Evolutionary conservation across 257 asterid species (phyloP).

Genomic region (Hygrophila difformis): DNA sequence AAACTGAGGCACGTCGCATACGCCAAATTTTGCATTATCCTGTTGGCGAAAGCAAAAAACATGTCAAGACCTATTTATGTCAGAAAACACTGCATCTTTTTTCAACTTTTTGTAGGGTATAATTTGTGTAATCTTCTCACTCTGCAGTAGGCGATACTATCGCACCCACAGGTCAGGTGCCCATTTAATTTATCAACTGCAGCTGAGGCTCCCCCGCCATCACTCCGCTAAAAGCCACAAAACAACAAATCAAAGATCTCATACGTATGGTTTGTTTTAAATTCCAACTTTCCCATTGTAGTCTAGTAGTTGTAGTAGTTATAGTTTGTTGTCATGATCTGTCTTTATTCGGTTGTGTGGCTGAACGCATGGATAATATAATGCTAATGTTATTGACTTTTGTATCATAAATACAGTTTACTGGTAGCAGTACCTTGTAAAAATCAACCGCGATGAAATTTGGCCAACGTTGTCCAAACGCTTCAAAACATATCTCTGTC

Average conservation of each 20-base stretch:
- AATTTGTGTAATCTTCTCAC: conserved; percentile 19
- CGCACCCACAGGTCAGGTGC: conserved; percentile 71
- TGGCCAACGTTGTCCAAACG: conserved; percentile 72
- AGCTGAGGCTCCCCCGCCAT: conserved; percentile 82
- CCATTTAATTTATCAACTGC: conserved; percentile 88
- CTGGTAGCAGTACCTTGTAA: conserved; percentile 42
- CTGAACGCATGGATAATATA: no score
- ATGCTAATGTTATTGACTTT: no score
- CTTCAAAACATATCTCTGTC: conserved; percentile 52
- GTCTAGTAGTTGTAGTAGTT: no score
- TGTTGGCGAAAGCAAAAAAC: no score
- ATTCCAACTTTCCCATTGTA: not conserved
- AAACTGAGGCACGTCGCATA: no score
- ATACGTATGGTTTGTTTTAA: not conserved
- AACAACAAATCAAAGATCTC: not conserved
- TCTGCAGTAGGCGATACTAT: conserved; percentile 74
- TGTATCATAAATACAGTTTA: no score
- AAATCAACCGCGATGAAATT: conserved; percentile 85
- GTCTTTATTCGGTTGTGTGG: no score
- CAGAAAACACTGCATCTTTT: no score
- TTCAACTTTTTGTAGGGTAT: no score
- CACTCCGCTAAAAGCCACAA: conserved; percentile 47
- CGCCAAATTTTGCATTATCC: no score
- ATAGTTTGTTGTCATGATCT: no score
- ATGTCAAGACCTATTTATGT: no score